These are phyloP conservation scores for Phytopythium oedochilum DNA, from an alignment of 352 stramenopile species.

Conservation along the genomic window DNA sequence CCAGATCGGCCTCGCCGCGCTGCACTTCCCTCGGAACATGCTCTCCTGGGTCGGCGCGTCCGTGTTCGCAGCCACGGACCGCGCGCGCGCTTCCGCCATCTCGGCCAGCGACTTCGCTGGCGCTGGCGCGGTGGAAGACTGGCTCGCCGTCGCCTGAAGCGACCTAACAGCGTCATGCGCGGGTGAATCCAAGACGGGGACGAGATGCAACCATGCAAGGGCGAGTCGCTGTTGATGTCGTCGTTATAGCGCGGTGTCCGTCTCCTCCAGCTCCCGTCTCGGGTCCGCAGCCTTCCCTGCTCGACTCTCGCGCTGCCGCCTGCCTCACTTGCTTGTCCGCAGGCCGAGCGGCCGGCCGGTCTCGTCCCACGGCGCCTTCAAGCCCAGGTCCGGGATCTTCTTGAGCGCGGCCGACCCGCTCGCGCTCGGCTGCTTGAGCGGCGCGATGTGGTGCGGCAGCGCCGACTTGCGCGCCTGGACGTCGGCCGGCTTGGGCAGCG, in stretches of 20 bases:
- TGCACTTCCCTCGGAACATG: constrained; percentile 69
- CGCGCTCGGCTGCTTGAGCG: constrained; percentile 51
- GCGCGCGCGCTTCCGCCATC: constrained; percentile 32
- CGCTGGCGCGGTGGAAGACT: constrained; percentile 42
- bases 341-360: constrained; percentile 65
- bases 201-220: too few relatives aligned
- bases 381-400: constrained; percentile 58
- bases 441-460: constrained; percentile 75
- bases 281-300: too few relatives aligned
- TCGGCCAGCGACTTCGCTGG: constrained; percentile 50
- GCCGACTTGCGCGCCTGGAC: constrained; percentile 51
- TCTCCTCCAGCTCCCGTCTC: too few relatives aligned
- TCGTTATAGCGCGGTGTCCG: too few relatives aligned
- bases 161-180: too few relatives aligned
- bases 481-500: constrained; percentile 30
- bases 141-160: constrained; percentile 47
- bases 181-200: too few relatives aligned
- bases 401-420: constrained; percentile 37
- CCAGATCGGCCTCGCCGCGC: constrained; percentile 29
- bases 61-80: constrained; percentile 66
- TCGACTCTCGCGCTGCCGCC: too few relatives aligned
- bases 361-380: constrained; percentile 80
- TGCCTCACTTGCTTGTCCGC: constrained; percentile 33
- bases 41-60: constrained; percentile 74
- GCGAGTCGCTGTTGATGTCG: too few relatives aligned